Evolutionary conservation across 1,284 basidiomycete species (phyloP), one percentile per base, ranked within the genome.

Genomic region (Ganoderma meredithae): DNA sequence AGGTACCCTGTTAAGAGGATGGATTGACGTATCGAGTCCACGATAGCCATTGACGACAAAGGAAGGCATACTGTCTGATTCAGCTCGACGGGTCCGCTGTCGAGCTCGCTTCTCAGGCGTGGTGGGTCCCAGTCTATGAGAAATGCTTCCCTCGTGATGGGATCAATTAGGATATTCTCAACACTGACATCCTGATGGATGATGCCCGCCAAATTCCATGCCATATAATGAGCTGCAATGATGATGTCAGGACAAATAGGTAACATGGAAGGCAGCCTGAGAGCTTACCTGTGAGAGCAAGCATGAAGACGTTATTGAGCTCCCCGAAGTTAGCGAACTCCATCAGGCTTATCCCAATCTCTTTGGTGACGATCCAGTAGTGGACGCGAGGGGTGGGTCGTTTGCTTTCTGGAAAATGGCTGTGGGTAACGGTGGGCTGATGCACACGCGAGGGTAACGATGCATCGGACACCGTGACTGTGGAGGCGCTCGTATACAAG

Each of bases 71-170:
- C 66, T 13, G 53, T 49, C 13, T 62, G 36, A 27, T 63, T 39
- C 3, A 40, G 66, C 25, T 64, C 49, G 0, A 25, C 17, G 1
- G 66, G 52, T 5, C 59, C 59, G 12, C 31, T 3, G 2, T 19
- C 27, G 0, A 65, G 49, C 49, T 67, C 61, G 1, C 36, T 27
- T 25, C 27, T 10, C 9, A 63, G 19, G 2, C 55, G 55, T 4
- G 63, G 33, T 8, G 67, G 60, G 31, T 67, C 69, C 69, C 69
- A 70, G n/a, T 67, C 69, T 1, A 62, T 52, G 5, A 70, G 63
- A 25, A 63, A 27, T 31, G 39, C 62, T 0, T 1, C 2, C 9
- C 31, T n/a, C 3, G 15, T 64, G 4, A 10, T 6, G 15, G 64
- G 56, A 22, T 68, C 43, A 39, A 68, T 68, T 15, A 70, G 41